Evolutionary conservation across 108 stramenopile species (phyloP), one percentile per base, ranked within the genome.

Genomic region (Aurantiochytrium sp.): DNA sequence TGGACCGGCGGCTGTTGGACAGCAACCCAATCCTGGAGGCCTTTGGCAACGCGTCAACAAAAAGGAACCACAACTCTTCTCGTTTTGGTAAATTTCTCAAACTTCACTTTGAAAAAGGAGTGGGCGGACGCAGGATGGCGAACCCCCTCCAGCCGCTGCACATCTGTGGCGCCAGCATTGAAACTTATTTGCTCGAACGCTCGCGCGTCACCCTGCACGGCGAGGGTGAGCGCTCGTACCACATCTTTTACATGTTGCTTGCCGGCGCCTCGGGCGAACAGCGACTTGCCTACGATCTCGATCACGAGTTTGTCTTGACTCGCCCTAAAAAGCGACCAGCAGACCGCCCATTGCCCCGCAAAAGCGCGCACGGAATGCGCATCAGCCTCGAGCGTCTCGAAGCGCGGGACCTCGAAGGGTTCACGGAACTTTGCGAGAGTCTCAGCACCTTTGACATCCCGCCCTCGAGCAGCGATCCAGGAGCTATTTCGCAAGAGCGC

Each of bases 151-250:
- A 57, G 12, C 55, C 55, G 23, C n/a, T 83, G 49, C 12, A 51
- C 10, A 83, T 83, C 51, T 21, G 73, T n/a, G 91, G 91, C 10
- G 90, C 90, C 55, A 60, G 47, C 5, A 92, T 93, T 53, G 90
- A 89, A 28, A 93, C 91, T 60, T 95, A 93, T 90, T 92, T 95
- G 58, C 87, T 95, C 35, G 94, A 95, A 53, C 94, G 93, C 88
- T 89, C 91, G 47, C 58, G 94, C 25, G 90, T 93, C 28, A 93
- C 90, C 1, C 21, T 45, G 18, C 94, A 94, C 72, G 18, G 53
- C 0, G 73, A 83, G 51, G 73, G 73, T 53, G 94, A 95, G 88
- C 47, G 94, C 58, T 93, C 92, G 83, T 95, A 92, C 90, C 94
- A 95, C 89, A 72, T 95, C 3, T 95, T 95, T 60, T 95, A 95